Base-by-base conservation (phyloP, 768 basidiomycete species). In the Russula abietina region DNA sequence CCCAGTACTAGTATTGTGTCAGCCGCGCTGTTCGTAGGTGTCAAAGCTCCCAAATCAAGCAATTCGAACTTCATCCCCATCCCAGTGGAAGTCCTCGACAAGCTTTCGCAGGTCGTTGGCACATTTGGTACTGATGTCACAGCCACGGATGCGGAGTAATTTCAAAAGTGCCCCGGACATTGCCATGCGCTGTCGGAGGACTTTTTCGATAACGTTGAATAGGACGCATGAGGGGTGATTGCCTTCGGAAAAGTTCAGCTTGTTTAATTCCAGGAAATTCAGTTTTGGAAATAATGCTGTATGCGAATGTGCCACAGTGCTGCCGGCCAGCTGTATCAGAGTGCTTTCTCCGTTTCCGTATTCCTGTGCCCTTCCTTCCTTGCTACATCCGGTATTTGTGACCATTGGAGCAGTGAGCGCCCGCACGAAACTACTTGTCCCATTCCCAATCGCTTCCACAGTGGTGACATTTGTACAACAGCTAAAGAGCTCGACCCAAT, bases 391-490 rank as follows among this genome's bases (percentile, higher is more conserved):
- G 5, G 41, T 16, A n/a, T 19, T 17, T 11, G 32, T 22, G 22
- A 4, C 24, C 30, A 17, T 52, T 3, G 50, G 51, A 36, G 61
- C 41, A 26, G 55, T 57, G 51, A 63, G 57, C 12, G 14, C 38
- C 28, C n/a, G 33, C 22, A 63, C 51, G 10, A 63, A 51, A 8
- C n/a, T 19, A 8, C 43, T 48, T 7, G 62, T 39, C 28, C 56
- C 62, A 2, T 11, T n/a, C 22, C 57, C 62, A 19, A 12, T 38
- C 26, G 28, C 51, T 16, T 63, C 14, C 33, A 63, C 30, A 2
- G 45, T 41, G n/a, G 57, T 52, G 2, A 62, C 8, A 43, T 62
- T 46, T n/a, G 22, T 51, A 28, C 61, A 62, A 7, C 26, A 41
- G 30, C 11, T 41, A 39, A 57, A 62, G 19, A 57, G 41, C 1